Evolutionary conservation across 768 basidiomycete species (phyloP).

Genomic region (Mycena venus): DNA sequence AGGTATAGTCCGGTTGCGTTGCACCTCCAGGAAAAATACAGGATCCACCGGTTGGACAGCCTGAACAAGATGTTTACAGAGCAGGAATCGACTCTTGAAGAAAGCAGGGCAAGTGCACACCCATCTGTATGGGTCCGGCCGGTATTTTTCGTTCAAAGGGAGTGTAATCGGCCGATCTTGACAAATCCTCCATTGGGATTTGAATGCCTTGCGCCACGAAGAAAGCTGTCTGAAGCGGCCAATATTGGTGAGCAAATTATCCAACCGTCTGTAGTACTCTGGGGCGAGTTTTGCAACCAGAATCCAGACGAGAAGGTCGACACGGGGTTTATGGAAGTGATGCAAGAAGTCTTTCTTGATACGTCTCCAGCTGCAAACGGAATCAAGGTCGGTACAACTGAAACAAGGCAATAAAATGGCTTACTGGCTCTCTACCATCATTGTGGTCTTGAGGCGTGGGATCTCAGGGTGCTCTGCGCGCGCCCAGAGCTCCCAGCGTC

Average conservation of each 20-base stretch:
- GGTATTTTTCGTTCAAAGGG: conserved; percentile 27
- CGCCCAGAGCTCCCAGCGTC: conserved; percentile 47
- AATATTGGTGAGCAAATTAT: neutral
- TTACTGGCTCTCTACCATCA: conserved; percentile 45
- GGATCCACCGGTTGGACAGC: conserved; percentile 24
- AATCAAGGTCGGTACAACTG: conserved; percentile 9
- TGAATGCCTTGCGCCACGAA: conserved; percentile 34
- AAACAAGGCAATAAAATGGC: conserved; percentile 24
- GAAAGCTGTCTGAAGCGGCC: conserved; percentile 19
- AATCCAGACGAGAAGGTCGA: conserved; percentile 29
- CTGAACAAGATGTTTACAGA: conserved; percentile 40
- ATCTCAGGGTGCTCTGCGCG: conserved; percentile 30
- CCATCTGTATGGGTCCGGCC: conserved; percentile 29
- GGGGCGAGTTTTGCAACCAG: conserved; percentile 19
- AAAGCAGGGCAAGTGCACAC: conserved; percentile 38
- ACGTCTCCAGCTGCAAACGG: conserved; percentile 45
- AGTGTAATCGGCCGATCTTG: conserved; percentile 13
- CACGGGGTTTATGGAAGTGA: conserved; percentile 21
- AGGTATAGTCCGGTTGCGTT: conserved; percentile 23
- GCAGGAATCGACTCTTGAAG: conserved; percentile 32
- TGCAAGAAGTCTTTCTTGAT: conserved; percentile 48
- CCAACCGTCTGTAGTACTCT: conserved; percentile 19
- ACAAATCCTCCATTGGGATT: conserved; percentile 21
- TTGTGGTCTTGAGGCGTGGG: conserved; percentile 42
- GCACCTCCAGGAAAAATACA: conserved; percentile 36